Conservation (phyloP, 2,329 filamentous ascomycete species). For the Chaetomiaceae sp. region DNA sequence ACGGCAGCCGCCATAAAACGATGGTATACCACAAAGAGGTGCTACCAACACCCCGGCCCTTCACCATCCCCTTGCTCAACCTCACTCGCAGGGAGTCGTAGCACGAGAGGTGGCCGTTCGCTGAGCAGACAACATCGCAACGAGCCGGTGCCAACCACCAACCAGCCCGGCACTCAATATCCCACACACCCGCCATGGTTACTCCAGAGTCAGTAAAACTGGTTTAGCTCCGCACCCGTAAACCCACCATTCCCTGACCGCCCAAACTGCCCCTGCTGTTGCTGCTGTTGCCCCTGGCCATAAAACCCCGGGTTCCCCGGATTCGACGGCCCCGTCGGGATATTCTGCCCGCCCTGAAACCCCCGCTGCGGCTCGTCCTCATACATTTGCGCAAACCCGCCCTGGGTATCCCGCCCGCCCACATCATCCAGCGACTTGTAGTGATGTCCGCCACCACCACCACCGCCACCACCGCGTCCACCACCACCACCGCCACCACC, state of each 20-base stretch:
- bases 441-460: conserved; percentile 43
- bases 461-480: conserved; percentile 36
- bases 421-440: conserved; percentile 67
- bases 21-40: too few species aligned
- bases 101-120: too few species aligned
- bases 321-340: conserved; percentile 18
- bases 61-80: too few species aligned
- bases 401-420: conserved; percentile 41
- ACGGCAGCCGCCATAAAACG: too few species aligned
- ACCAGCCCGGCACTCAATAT: too few species aligned
- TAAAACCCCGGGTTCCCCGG: conserved; percentile 16
- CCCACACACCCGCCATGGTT: background rate
- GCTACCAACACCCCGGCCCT: too few species aligned
- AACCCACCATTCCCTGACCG: conserved; percentile 3
- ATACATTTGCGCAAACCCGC: conserved; percentile 40
- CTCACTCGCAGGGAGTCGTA: too few species aligned
- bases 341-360: conserved; percentile 8
- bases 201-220: conserved; percentile 31
- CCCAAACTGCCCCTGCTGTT: background rate
- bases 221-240: conserved; percentile 34
- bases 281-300: background rate
- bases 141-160: too few species aligned
- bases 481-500: conserved; percentile 35
- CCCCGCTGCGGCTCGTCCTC: conserved; percentile 32
- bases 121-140: too few species aligned